phyloP scores from a whole-genome alignment of 192 early-diverging fungal species.

The Dissophora globulifera region DNA sequence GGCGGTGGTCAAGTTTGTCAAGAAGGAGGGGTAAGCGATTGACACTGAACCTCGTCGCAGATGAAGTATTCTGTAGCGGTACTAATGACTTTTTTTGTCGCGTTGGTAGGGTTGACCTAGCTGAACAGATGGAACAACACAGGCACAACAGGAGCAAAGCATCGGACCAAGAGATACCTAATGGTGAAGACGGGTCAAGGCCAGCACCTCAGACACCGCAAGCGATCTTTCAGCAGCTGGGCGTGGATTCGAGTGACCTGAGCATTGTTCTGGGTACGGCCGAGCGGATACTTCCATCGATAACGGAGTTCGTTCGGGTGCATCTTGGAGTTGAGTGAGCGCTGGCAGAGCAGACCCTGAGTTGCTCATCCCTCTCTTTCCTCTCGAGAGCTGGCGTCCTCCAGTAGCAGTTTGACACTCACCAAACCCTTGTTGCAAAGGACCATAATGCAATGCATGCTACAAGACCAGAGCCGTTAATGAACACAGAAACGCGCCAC shows the following conservation, averaged over 20 bases:
- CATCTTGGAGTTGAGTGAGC: conserved; percentile 39
- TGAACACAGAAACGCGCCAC: no score
- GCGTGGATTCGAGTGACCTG: conserved; percentile 49
- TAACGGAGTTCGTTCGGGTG: conserved; percentile 55
- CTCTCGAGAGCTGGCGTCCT: not conserved
- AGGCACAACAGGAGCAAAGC: not conserved
- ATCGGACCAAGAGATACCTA: not conserved
- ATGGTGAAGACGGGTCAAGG: conserved; percentile 11
- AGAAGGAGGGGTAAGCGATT: conserved; percentile 48
- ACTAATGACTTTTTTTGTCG: no score
- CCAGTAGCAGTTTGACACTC: not conserved
- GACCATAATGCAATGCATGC: no score
- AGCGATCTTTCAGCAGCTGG: conserved; percentile 39
- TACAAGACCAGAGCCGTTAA: no score
- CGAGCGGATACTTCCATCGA: conserved; percentile 57
- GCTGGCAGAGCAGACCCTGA: not conserved
- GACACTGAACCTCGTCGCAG: no score
- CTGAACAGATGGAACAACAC: conserved; percentile 25
- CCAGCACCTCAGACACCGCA: conserved; percentile 4
- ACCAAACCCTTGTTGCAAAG: not conserved
- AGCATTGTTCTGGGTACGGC: conserved; percentile 59
- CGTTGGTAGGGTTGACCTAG: conserved; percentile 29
- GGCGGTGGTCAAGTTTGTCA: conserved; percentile 57
- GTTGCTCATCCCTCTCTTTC: no score
- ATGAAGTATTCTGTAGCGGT: no score